phyloP scores from a whole-genome alignment of 2,329 filamentous ascomycete species.

The Meredithiella fracta region DNA sequence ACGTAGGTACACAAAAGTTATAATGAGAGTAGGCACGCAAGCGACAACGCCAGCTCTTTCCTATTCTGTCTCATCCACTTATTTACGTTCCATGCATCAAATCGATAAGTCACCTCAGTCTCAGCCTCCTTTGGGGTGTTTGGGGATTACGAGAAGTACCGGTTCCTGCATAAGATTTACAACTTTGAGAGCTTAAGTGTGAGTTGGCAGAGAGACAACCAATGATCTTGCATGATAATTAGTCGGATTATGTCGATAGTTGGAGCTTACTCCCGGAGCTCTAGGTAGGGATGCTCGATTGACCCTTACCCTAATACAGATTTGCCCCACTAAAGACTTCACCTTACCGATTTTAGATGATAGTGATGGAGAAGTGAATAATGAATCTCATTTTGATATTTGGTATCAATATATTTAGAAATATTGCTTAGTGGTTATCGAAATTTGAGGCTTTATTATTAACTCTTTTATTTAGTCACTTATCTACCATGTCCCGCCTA shows the following conservation, averaged over 20 bases:
- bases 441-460: no score
- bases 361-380: neutral
- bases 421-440: neutral
- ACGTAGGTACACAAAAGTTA: neutral
- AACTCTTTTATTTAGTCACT: no score
- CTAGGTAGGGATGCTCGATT: neutral
- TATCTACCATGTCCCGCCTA: neutral
- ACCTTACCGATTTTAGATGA: neutral
- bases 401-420: neutral
- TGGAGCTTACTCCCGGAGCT: neutral
- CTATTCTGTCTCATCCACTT: neutral
- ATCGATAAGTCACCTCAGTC: neutral
- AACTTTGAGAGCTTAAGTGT: no score
- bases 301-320: neutral
- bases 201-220: no score
- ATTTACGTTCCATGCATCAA: neutral
- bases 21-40: neutral
- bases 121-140: neutral
- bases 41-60: neutral
- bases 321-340: neutral
- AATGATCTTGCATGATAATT: no score
- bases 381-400: neutral
- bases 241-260: no score
- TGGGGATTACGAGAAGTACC: no score
- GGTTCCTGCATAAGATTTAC: no score